Percentiles rank a stretch among this genome's conserved stretches.
Evolutionary conservation across 2,329 filamentous ascomycete genomes (phyloP).

Genomic region (Diaporthe amygdali): DNA sequence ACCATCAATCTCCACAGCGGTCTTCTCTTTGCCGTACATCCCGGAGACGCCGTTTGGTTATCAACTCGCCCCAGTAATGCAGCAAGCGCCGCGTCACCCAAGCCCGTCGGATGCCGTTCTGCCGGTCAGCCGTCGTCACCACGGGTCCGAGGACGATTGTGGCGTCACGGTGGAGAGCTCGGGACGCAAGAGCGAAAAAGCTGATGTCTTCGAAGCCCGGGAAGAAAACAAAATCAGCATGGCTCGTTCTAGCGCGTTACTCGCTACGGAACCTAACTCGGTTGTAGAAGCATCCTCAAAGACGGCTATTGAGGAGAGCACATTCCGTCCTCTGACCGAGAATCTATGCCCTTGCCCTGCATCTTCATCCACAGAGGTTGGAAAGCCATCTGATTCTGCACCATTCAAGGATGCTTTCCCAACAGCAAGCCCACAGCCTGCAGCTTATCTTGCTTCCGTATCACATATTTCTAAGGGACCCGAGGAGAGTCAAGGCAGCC

Average conservation of each 20-base stretch:
- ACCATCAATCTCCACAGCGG: not conserved
- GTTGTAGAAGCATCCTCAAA: not conserved
- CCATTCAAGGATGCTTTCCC: not conserved
- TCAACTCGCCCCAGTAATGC: not conserved
- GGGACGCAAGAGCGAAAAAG: conserved; percentile 31
- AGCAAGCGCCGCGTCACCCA: conserved; percentile 2
- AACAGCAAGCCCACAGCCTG: not conserved
- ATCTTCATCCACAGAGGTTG: not conserved
- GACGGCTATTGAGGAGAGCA: not conserved
- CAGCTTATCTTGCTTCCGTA: not conserved
- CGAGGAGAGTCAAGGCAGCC: not conserved
- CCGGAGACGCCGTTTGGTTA: not conserved
- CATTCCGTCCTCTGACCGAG: not conserved
- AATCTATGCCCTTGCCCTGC: not conserved
- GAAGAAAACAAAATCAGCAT: conserved; percentile 31
- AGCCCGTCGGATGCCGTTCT: conserved; percentile 28
- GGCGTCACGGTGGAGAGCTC: conserved; percentile 19
- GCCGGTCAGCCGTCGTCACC: not conserved
- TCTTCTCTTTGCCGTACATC: not conserved
- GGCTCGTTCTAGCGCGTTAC: not conserved
- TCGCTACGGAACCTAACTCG: not conserved
- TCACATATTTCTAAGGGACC: not conserved
- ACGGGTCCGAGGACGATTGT: not conserved
- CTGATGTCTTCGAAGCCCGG: conserved; percentile 33
- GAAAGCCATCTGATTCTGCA: not conserved